Evolutionary conservation across 371 early-diverging fungal species (phyloP).

Genomic region (Apophysomyces elegans): DNA sequence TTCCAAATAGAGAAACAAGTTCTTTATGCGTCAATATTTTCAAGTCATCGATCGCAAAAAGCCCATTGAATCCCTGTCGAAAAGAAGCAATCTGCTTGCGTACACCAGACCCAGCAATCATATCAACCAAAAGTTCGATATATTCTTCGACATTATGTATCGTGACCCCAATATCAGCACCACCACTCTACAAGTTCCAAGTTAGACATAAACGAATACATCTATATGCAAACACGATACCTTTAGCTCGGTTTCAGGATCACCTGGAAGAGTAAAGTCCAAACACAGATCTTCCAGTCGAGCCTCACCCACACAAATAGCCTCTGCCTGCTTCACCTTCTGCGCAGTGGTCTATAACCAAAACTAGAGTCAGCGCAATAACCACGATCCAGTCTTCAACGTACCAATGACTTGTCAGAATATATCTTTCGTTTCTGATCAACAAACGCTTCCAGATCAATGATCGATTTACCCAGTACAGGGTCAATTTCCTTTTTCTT

Average conservation of each 20-base stretch:
- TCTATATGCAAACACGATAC: slow-evolving; percentile 23
- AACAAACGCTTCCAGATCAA: slow-evolving; percentile 63
- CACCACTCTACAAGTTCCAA: slow-evolving; percentile 44
- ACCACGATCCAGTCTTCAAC: background rate
- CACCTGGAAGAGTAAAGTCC: slow-evolving; percentile 88
- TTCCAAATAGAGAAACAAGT: slow-evolving; percentile 71
- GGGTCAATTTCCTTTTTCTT: slow-evolving; percentile 68
- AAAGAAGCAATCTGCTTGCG: slow-evolving; percentile 75
- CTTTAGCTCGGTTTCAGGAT: slow-evolving; percentile 64
- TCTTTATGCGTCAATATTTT: slow-evolving; percentile 74
- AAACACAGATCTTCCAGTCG: slow-evolving; percentile 71
- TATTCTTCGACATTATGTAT: slow-evolving; percentile 80
- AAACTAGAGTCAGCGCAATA: background rate
- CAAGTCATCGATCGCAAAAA: slow-evolving; percentile 76
- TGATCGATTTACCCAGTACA: slow-evolving; percentile 69
- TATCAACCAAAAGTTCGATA: slow-evolving; percentile 67
- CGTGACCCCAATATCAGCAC: slow-evolving; percentile 69
- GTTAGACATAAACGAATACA: background rate
- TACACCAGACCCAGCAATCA: slow-evolving; percentile 78
- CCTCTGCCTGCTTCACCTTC: slow-evolving; percentile 40
- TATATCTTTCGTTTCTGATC: slow-evolving; percentile 59
- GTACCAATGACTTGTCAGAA: slow-evolving; percentile 38
- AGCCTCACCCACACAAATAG: slow-evolving; percentile 55
- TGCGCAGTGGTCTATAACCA: slow-evolving; percentile 30
- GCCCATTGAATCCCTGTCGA: slow-evolving; percentile 77